Conservation (phyloP, 2,329 filamentous ascomycete species). For the Penicillium sp. region DNA sequence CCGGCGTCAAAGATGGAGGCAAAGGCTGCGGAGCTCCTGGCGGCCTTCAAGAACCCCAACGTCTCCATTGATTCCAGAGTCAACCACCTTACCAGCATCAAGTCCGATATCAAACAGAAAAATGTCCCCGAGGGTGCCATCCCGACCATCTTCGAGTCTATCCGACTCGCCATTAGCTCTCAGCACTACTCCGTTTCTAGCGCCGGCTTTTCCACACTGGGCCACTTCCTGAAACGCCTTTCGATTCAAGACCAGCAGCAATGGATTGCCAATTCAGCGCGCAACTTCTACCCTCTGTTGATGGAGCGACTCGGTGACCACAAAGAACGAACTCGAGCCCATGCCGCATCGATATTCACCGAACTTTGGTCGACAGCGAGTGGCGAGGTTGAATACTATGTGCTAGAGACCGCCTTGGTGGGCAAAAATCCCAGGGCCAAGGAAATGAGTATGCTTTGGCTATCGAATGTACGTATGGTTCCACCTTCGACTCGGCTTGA, state of each 20-base stretch:
- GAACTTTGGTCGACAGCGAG: slow-evolving; percentile 70
- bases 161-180: slow-evolving; percentile 69
- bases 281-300: slow-evolving; percentile 67
- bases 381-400: slow-evolving; percentile 70
- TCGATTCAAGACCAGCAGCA: slow-evolving; percentile 77
- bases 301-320: slow-evolving; percentile 82
- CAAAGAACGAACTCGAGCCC: slow-evolving; percentile 74
- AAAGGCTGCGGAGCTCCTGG: slow-evolving; percentile 52
- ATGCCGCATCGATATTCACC: slow-evolving; percentile 69
- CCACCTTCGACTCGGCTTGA: background rate
- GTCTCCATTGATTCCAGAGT: slow-evolving; percentile 66
- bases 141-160: slow-evolving; percentile 71
- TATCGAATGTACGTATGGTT: slow-evolving; percentile 60
- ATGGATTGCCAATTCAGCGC: slow-evolving; percentile 63
- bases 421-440: slow-evolving; percentile 81
- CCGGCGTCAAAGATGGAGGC: slow-evolving; percentile 49
- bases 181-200: slow-evolving; percentile 73
- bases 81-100: slow-evolving; percentile 66
- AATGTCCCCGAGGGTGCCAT: slow-evolving; percentile 74
- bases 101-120: slow-evolving; percentile 87
- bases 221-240: slow-evolving; percentile 80
- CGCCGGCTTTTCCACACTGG: slow-evolving; percentile 80
- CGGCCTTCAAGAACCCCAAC: slow-evolving; percentile 58
- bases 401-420: slow-evolving; percentile 71
- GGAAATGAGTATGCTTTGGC: slow-evolving; percentile 78